A percentile compares a stretch with the other conserved stretches of the same genome.
These are phyloP conservation scores for Apiospora pterosperma DNA, from an alignment of 2,329 filamentous ascomycete genomes.

Conservation along the genomic window DNA sequence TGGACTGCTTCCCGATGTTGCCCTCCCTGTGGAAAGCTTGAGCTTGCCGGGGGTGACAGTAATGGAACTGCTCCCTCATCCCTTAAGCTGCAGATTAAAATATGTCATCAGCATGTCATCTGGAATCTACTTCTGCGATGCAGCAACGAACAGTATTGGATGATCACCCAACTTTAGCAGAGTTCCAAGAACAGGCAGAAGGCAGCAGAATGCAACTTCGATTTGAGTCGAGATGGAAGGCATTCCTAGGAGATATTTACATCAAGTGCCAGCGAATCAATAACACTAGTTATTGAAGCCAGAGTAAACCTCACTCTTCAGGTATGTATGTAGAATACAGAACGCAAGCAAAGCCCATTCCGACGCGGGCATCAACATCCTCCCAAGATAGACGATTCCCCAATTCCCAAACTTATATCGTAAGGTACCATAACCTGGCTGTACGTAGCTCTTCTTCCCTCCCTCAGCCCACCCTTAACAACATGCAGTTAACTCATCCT, in stretches of 20 bases:
- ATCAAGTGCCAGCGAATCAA: not conserved
- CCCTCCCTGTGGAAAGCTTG: too few species aligned
- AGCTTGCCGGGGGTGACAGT: too few species aligned
- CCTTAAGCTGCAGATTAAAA: too few species aligned
- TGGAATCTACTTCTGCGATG: too few species aligned
- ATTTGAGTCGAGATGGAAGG: not conserved
- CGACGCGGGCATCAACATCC: not conserved
- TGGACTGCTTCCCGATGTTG: too few species aligned
- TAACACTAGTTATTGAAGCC: not conserved
- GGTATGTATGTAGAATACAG: not conserved
- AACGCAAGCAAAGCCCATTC: not conserved
- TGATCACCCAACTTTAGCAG: too few species aligned
- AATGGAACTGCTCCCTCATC: too few species aligned
- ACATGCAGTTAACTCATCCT: conserved; percentile 22
- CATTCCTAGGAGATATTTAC: not conserved
- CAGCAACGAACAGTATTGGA: too few species aligned
- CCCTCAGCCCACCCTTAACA: not conserved
- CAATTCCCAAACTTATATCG: not conserved
- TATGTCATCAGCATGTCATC: too few species aligned
- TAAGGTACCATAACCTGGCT: conserved; percentile 2
- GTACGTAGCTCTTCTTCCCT: not conserved
- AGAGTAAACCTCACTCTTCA: not conserved
- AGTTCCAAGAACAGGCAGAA: not conserved
- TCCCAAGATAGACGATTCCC: not conserved
- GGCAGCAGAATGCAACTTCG: not conserved